phyloP scores from a whole-genome alignment of 257 asterid genomes.

The Striga asiatica region DNA sequence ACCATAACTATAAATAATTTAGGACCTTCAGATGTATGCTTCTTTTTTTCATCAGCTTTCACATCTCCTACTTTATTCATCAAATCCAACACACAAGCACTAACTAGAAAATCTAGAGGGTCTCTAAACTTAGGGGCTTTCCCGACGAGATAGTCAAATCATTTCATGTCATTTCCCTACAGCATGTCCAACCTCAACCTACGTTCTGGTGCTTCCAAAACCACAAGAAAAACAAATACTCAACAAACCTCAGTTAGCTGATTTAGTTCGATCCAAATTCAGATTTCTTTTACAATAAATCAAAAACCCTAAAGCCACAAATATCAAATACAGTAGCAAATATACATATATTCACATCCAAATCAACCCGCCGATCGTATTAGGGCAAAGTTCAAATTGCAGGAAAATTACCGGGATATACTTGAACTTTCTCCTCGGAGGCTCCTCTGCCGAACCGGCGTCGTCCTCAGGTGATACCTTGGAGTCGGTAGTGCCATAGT shows the following conservation, averaged over 20 bases:
- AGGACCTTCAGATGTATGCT: background rate
- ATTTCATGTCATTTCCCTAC: too few relatives aligned
- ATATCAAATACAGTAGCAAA: constrained; percentile 14
- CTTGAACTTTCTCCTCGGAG: constrained; percentile 65
- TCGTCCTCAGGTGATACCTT: constrained; percentile 29
- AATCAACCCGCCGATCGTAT: background rate
- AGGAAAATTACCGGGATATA: constrained; percentile 70
- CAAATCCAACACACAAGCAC: too few relatives aligned
- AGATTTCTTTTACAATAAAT: background rate
- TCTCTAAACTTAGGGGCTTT: too few relatives aligned
- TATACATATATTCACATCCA: background rate
- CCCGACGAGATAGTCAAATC: too few relatives aligned
- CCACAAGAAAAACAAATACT: too few relatives aligned
- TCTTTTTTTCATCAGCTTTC: background rate
- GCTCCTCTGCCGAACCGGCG: constrained; percentile 38
- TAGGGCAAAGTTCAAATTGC: constrained; percentile 4
- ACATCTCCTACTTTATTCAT: background rate
- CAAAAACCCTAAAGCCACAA: constrained; percentile 16
- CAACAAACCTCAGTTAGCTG: background rate
- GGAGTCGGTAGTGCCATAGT: constrained; percentile 28
- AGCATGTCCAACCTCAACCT: too few relatives aligned
- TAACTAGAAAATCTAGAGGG: too few relatives aligned
- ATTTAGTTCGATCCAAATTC: constrained; percentile 5
- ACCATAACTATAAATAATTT: background rate
- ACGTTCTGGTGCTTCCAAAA: too few relatives aligned